Percentiles rank a stretch among this genome's conserved stretches.
phyloP scores from a whole-genome alignment of 768 basidiomycete genomes.

The Boletus insuetus region DNA sequence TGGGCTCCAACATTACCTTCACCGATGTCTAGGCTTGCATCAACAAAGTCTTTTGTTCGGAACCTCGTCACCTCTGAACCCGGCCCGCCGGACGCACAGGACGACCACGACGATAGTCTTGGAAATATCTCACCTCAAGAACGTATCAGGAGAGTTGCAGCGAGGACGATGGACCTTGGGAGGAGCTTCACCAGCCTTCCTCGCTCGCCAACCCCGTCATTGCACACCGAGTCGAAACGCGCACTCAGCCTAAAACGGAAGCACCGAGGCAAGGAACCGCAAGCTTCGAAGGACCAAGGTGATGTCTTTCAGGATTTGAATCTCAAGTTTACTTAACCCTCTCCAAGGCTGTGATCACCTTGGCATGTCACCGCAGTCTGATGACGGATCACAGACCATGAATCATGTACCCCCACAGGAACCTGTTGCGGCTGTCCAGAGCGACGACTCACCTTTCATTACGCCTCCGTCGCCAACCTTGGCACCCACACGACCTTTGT shows the following conservation, averaged over 20 bases:
- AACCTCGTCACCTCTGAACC: conserved; percentile 27
- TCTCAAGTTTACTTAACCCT: conserved; percentile 8
- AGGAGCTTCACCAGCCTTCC: conserved; percentile 50
- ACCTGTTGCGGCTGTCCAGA: conserved; percentile 14
- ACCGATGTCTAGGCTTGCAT: conserved; percentile 26
- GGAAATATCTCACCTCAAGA: conserved; percentile 35
- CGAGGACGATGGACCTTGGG: conserved; percentile 63
- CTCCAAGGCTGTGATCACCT: conserved; percentile 11
- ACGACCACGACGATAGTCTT: conserved; percentile 28
- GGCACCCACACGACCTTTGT: conserved; percentile 40
- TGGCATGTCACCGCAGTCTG: conserved; percentile 23
- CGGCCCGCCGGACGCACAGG: conserved; percentile 29
- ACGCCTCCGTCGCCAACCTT: conserved; percentile 66
- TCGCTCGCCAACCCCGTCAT: conserved; percentile 25
- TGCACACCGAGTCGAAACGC: conserved; percentile 43
- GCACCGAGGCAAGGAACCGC: conserved; percentile 44
- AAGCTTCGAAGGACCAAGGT: conserved; percentile 26
- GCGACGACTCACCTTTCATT: conserved; percentile 67
- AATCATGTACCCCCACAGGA: conserved; percentile 3
- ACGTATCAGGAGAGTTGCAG: conserved; percentile 53
- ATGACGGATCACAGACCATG: conserved; percentile 7
- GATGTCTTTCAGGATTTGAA: conserved; percentile 23
- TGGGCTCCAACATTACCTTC: not conserved
- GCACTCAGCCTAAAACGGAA: conserved; percentile 56
- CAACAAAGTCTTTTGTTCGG: conserved; percentile 21